Percentiles rank a stretch among this genome's conserved stretches.
Conservation (phyloP, 2,329 filamentous ascomycete species). For the Arthrobotrys sphaeroides region DNA sequence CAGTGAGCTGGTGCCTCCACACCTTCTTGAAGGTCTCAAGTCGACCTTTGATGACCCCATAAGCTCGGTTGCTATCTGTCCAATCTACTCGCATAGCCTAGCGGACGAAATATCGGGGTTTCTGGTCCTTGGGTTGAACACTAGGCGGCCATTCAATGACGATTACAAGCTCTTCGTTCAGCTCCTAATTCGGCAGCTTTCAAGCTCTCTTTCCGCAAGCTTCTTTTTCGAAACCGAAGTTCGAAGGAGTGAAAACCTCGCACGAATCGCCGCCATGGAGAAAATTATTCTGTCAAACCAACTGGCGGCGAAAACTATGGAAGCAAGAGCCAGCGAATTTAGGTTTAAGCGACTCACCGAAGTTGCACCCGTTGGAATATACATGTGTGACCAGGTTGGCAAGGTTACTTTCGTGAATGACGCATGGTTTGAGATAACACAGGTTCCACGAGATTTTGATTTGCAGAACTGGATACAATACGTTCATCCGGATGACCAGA, state of each 20-base stretch:
- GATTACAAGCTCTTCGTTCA: conserved; percentile 81
- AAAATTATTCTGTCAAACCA: conserved; percentile 80
- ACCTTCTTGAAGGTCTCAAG: conserved; percentile 28
- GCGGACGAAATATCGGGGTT: conserved; percentile 69
- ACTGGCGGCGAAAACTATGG: conserved; percentile 70
- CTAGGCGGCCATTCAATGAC: conserved; percentile 78
- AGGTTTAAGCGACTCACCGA: conserved; percentile 86
- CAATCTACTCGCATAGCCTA: conserved; percentile 33
- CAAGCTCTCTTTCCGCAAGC: conserved; percentile 74
- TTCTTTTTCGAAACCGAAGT: conserved; percentile 84
- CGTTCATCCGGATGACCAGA: conserved; percentile 20
- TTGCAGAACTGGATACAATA: conserved; percentile 35
- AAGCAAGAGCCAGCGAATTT: conserved; percentile 70
- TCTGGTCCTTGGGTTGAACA: conserved; percentile 80
- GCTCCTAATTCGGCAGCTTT: conserved; percentile 68
- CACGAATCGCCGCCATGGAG: conserved; percentile 77
- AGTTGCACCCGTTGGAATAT: conserved; percentile 81
- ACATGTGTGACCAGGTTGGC: conserved; percentile 78
- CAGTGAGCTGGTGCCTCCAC: conserved; percentile 8
- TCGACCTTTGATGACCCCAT: conserved; percentile 26
- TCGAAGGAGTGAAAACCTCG: conserved; percentile 75
- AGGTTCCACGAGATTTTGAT: conserved; percentile 28
- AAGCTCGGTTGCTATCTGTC: conserved; percentile 25
- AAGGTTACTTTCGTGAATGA: conserved; percentile 82
- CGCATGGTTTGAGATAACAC: conserved; percentile 68